phyloP scores from a whole-genome alignment of 2,329 filamentous ascomycete genomes.

The Rasamsonia emersonii region DNA sequence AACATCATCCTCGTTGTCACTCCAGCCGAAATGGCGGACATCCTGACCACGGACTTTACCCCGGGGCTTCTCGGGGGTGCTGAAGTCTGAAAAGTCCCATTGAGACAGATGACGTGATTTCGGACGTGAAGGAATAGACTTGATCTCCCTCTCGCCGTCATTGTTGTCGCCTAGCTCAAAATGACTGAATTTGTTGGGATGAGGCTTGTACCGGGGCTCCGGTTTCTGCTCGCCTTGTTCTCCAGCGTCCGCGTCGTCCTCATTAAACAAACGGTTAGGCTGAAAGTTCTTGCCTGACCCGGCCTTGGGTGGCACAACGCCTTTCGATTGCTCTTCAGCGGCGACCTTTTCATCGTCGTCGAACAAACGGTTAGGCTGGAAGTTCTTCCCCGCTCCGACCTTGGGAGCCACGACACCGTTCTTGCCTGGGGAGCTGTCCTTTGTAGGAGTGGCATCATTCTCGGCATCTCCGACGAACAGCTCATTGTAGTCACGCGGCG shows the following conservation, averaged over 20 bases:
- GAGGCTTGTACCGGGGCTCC: constrained; percentile 49
- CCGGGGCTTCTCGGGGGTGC: constrained; percentile 68
- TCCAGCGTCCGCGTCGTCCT: constrained; percentile 42
- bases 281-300: constrained; percentile 55
- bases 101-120: constrained; percentile 53
- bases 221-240: constrained; percentile 33
- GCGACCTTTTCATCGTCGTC: constrained; percentile 26
- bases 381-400: constrained; percentile 43
- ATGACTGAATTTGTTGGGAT: constrained; percentile 74
- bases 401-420: constrained; percentile 34
- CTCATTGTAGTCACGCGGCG: constrained; percentile 58
- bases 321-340: constrained; percentile 24
- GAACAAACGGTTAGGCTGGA: constrained; percentile 47
- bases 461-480: constrained; percentile 47
- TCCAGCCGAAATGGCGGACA: constrained; percentile 67
- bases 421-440: constrained; percentile 13
- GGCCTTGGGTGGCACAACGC: constrained; percentile 45
- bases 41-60: constrained; percentile 59
- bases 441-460: constrained; percentile 18
- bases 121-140: constrained; percentile 18
- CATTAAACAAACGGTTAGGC: constrained; percentile 56
- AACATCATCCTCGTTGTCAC: constrained; percentile 51
- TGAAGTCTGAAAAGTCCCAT: constrained; percentile 85
- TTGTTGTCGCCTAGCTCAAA: constrained; percentile 28
- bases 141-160: constrained; percentile 19